phyloP scores from a whole-genome alignment of 202 grass and related monocot species.

The Cymbopogon flexuosus region DNA sequence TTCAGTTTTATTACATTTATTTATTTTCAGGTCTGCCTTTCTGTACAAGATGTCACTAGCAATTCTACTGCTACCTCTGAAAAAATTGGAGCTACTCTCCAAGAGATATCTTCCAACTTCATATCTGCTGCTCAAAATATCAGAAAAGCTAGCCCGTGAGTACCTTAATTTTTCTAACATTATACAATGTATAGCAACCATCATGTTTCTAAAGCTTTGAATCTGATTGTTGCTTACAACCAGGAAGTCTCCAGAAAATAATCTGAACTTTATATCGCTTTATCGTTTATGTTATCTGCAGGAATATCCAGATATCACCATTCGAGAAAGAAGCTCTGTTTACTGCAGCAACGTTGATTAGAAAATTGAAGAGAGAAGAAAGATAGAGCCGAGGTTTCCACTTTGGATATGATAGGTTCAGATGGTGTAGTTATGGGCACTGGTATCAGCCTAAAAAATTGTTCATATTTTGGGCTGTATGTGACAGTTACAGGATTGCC shows the following conservation, averaged over 20 bases:
- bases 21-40: conserved; percentile 57
- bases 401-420: neutral
- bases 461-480: neutral
- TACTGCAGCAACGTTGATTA: conserved; percentile 47
- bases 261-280: neutral
- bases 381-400: neutral
- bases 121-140: conserved; percentile 66
- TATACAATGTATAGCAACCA: neutral
- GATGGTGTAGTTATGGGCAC: neutral
- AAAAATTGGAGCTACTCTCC: conserved; percentile 56
- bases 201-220: conserved; percentile 19
- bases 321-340: conserved; percentile 83
- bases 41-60: conserved; percentile 32
- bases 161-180: conserved; percentile 5
- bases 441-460: neutral
- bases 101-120: conserved; percentile 62
- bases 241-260: neutral
- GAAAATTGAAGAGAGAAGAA: conserved; percentile 29
- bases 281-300: conserved; percentile 19
- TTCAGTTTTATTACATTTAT: conserved; percentile 16
- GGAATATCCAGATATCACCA: conserved; percentile 44
- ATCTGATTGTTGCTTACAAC: conserved; percentile 14
- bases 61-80: conserved; percentile 33
- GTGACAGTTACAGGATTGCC: neutral
- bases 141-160: conserved; percentile 47